A percentile compares a stretch with the other conserved stretches of the same genome.
Evolutionary conservation across 208 protist species (phyloP).

Genomic region (Acanthamoeba quina): DNA sequence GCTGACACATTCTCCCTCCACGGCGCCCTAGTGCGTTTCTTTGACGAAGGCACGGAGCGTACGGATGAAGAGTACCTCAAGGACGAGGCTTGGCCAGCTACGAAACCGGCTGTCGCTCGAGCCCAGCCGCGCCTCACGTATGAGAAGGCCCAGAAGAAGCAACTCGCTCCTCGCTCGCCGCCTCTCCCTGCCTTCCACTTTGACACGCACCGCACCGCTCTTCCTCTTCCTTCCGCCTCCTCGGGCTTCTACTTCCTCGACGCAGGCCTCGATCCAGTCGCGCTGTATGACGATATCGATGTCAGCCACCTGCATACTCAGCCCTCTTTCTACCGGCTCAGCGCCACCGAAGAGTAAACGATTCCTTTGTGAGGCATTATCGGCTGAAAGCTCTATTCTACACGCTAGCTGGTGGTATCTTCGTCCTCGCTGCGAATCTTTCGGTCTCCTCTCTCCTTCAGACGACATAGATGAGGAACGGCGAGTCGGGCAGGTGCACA

Average conservation of each 20-base stretch:
- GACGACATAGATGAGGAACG: neutral
- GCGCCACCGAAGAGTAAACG: neutral
- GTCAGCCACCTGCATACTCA: neutral
- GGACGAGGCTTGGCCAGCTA: neutral
- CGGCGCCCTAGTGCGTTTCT: constrained; percentile 13
- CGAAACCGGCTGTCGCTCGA: neutral
- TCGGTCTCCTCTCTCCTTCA: neutral
- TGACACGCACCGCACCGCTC: neutral
- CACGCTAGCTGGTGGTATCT: neutral
- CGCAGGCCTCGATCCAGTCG: neutral
- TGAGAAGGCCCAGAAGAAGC: neutral
- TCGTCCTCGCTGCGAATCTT: too few species aligned
- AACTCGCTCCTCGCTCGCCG: too few species aligned
- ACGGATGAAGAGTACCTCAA: constrained; percentile 45
- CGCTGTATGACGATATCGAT: neutral
- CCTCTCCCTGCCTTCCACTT: too few species aligned
- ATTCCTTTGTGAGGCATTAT: too few species aligned
- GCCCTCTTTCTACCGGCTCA: neutral
- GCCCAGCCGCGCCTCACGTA: neutral
- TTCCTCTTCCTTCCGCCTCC: neutral
- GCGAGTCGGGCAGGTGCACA: neutral
- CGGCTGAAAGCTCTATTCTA: neutral
- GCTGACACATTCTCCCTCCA: neutral
- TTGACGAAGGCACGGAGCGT: constrained; percentile 30
- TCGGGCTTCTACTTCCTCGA: neutral